These are phyloP conservation scores for Glycine tomentella DNA, from an alignment of 306 rosid genomes.

Conservation along the genomic window DNA sequence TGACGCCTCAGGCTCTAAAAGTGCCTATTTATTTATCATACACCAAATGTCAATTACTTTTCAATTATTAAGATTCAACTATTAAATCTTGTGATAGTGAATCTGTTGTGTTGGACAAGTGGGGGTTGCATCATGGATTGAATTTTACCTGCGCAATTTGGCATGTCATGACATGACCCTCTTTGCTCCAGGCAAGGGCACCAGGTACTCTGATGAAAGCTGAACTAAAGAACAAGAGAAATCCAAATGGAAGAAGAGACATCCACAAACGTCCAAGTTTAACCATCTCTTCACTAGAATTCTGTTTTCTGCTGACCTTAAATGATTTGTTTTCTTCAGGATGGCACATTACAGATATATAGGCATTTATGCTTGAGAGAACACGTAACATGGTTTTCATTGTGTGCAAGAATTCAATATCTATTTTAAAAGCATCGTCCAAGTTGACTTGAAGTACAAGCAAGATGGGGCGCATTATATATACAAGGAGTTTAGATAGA, in stretches of 20 bases:
- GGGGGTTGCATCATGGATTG: not conserved
- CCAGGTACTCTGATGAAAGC: constrained; percentile 53
- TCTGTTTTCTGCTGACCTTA: too few species aligned
- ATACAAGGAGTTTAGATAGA: not conserved
- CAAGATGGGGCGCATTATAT: constrained; percentile 4
- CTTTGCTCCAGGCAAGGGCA: constrained; percentile 94
- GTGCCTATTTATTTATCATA: constrained; percentile 54
- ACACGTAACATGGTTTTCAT: constrained; percentile 6
- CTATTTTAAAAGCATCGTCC: not conserved
- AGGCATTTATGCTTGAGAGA: constrained; percentile 3
- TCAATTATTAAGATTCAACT: not conserved
- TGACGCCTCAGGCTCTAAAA: constrained; percentile 63
- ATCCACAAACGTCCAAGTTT: constrained; percentile 28
- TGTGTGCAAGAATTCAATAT: constrained; percentile 48
- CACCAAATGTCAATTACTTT: not conserved
- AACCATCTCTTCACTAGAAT: constrained; percentile 31
- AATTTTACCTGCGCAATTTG: constrained; percentile 58
- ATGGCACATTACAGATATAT: not conserved
- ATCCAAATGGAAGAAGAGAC: constrained; percentile 45
- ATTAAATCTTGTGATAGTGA: not conserved
- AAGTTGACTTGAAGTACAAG: constrained; percentile 39
- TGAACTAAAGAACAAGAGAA: constrained; percentile 53
- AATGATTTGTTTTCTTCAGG: not conserved
- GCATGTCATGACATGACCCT: constrained; percentile 86
- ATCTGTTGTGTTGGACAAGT: too few species aligned